Conservation (phyloP, 495 filamentous ascomycete genomes). For the Aspergillus coremiiformis region DNA sequence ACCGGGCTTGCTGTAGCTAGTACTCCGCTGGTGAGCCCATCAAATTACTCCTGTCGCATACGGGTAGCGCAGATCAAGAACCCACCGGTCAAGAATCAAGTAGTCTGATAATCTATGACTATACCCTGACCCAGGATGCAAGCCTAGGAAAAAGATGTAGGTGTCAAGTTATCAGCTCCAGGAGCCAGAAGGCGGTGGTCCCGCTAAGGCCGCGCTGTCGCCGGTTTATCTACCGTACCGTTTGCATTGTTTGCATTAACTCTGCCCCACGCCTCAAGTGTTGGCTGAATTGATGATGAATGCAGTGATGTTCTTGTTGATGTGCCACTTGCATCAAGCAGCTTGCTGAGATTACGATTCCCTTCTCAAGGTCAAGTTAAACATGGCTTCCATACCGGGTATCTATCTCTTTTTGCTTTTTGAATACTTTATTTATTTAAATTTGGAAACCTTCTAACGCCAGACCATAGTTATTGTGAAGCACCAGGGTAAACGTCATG, state of each 20-base stretch:
- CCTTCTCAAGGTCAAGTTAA: slow-evolving; percentile 4
- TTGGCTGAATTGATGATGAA: slow-evolving; percentile 9
- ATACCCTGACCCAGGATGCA: not conserved
- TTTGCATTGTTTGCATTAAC: slow-evolving; percentile 35
- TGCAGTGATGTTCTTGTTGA: slow-evolving; percentile 30
- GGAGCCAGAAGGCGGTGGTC: slow-evolving; percentile 17
- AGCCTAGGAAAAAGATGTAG: not conserved
- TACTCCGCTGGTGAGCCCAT: not conserved
- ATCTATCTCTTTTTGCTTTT: slow-evolving; percentile 18
- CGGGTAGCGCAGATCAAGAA: not conserved
- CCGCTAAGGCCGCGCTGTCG: slow-evolving; percentile 25
- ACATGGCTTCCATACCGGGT: slow-evolving; percentile 60
- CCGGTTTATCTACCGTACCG: slow-evolving; percentile 18
- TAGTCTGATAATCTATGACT: not conserved
- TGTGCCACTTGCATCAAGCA: slow-evolving; percentile 9
- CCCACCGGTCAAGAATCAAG: not conserved
- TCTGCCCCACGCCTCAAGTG: slow-evolving; percentile 29
- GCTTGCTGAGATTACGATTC: not conserved
- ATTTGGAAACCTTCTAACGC: slow-evolving; percentile 20
- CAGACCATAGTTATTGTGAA: slow-evolving; percentile 71
- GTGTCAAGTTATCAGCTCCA: slow-evolving; percentile 8
- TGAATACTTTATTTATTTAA: too few relatives aligned
- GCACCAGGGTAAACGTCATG: slow-evolving; percentile 88
- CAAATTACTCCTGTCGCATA: not conserved
- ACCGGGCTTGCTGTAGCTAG: slow-evolving; percentile 2